Conservation (phyloP, 2,329 filamentous ascomycete species). For the Sporothrix brasiliensis region DNA sequence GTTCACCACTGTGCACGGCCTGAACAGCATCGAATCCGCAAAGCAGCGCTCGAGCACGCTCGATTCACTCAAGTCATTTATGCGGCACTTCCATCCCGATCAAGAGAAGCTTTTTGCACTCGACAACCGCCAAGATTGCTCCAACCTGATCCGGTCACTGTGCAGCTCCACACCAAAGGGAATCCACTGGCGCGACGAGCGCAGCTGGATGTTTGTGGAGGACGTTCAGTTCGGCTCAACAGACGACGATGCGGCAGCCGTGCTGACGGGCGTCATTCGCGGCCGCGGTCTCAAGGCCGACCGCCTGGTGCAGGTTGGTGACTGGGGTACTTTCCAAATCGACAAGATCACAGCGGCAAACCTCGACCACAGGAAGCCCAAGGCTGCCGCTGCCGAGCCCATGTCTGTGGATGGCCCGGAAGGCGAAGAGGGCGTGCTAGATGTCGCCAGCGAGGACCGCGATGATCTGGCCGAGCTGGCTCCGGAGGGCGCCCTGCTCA, state of each 20-base stretch:
- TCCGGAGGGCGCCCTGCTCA: conserved; percentile 81
- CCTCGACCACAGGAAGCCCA: conserved; percentile 61
- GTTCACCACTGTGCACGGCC: conserved; percentile 78
- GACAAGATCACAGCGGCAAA: conserved; percentile 83
- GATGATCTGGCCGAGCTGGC: conserved; percentile 84
- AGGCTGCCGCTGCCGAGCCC: conserved; percentile 50
- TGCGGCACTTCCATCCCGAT: conserved; percentile 90
- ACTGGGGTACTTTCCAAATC: conserved; percentile 93
- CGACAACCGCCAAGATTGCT: conserved; percentile 85
- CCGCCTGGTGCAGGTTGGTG: conserved; percentile 84
- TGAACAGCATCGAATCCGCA: conserved; percentile 75
- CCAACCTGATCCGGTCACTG: conserved; percentile 85
- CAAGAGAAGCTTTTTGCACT: conserved; percentile 89
- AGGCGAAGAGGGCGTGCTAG: conserved; percentile 58
- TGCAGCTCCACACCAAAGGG: conserved; percentile 93
- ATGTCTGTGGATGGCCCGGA: conserved; percentile 67
- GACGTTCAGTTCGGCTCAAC: conserved; percentile 69
- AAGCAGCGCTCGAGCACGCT: conserved; percentile 78
- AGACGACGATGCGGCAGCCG: conserved; percentile 49
- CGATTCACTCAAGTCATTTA: conserved; percentile 84
- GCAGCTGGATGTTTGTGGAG: conserved; percentile 94
- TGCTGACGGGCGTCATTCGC: conserved; percentile 82
- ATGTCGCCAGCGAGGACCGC: conserved; percentile 73
- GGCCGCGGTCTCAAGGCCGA: conserved; percentile 88
- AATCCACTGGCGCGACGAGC: conserved; percentile 90